These are phyloP conservation scores for Dioscorea dumetorum DNA, from an alignment of 106 monocot species.

Conservation along the genomic window DNA sequence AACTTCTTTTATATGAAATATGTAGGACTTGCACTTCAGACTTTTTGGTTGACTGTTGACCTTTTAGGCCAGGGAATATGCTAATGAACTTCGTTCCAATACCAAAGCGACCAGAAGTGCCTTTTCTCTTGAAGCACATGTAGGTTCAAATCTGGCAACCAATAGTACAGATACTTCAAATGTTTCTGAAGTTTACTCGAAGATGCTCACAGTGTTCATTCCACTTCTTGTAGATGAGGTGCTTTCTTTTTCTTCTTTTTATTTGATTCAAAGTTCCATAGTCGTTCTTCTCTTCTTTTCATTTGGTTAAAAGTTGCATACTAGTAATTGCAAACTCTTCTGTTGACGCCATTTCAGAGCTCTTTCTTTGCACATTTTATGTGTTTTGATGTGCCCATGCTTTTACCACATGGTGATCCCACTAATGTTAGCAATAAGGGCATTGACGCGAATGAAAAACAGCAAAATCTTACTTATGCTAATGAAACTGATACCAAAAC, in stretches of 20 bases:
- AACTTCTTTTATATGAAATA: too few species aligned
- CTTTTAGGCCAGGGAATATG: slow-evolving; percentile 94
- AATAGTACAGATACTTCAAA: slow-evolving; percentile 77
- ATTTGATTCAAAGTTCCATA: slow-evolving; percentile 1
- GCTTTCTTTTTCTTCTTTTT: slow-evolving; percentile 8
- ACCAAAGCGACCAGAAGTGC: slow-evolving; percentile 84
- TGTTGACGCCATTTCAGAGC: slow-evolving; percentile 42
- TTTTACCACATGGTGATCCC: slow-evolving; percentile 44
- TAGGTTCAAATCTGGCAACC: slow-evolving; percentile 41
- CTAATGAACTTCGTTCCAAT: slow-evolving; percentile 98
- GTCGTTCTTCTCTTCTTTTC: slow-evolving; percentile 4
- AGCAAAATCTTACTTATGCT: slow-evolving; percentile 69
- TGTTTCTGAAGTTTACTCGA: slow-evolving; percentile 95
- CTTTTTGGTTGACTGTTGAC: too few species aligned
- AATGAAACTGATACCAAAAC: slow-evolving; percentile 74
- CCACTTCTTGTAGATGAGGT: slow-evolving; percentile 99
- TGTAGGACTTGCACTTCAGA: too few species aligned
- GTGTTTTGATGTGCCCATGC: slow-evolving; percentile 97
- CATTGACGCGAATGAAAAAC: slow-evolving; percentile 48
- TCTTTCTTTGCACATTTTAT: slow-evolving; percentile 99
- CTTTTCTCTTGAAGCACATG: slow-evolving; percentile 85
- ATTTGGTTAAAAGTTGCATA: background rate
- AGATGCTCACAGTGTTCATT: slow-evolving; percentile 98
- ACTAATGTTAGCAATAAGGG: slow-evolving; percentile 34
- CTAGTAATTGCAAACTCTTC: background rate